These are phyloP conservation scores for Coniella lustricola DNA, from an alignment of 2,329 filamentous ascomycete species.

Conservation along the genomic window DNA sequence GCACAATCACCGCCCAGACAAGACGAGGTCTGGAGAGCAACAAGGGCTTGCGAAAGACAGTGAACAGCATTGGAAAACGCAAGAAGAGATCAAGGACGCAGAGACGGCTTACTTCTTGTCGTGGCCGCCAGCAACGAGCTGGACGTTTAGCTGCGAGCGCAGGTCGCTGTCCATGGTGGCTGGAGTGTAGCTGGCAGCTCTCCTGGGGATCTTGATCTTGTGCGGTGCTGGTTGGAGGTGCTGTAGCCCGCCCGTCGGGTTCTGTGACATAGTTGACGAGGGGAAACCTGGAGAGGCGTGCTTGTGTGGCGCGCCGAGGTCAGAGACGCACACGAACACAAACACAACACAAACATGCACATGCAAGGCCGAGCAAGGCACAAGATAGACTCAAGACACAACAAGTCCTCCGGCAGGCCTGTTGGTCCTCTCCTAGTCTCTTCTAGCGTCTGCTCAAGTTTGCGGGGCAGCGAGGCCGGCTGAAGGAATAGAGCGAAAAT, in stretches of 20 bases:
- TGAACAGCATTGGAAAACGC: too few relatives aligned
- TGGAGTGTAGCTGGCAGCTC: slow-evolving; percentile 52
- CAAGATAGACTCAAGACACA: too few relatives aligned
- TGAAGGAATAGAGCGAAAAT: too few relatives aligned
- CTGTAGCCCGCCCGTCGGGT: slow-evolving; percentile 8
- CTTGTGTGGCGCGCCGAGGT: slow-evolving; percentile 1
- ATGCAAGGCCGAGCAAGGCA: neutral
- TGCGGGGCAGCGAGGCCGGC: too few relatives aligned
- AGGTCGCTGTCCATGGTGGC: slow-evolving; percentile 56
- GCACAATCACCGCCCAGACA: too few relatives aligned
- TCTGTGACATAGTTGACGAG: slow-evolving; percentile 17
- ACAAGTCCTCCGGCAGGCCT: too few relatives aligned
- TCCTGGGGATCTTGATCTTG: slow-evolving; percentile 53
- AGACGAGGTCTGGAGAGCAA: too few relatives aligned
- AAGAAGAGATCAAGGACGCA: neutral
- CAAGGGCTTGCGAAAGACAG: too few relatives aligned
- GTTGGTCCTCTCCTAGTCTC: too few relatives aligned
- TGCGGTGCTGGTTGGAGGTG: slow-evolving; percentile 32
- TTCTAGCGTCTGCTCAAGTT: too few relatives aligned
- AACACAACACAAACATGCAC: neutral
- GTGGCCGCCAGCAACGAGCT: slow-evolving; percentile 52
- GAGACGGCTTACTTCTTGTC: slow-evolving; percentile 43
- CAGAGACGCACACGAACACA: neutral
- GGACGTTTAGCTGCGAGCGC: slow-evolving; percentile 54
- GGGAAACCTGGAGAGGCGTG: slow-evolving; percentile 5